A percentile compares a stretch with the other conserved stretches of the same genome.
Evolutionary conservation across 2,329 filamentous ascomycete genomes (phyloP).

Genomic region (Coniochaeta sp.): DNA sequence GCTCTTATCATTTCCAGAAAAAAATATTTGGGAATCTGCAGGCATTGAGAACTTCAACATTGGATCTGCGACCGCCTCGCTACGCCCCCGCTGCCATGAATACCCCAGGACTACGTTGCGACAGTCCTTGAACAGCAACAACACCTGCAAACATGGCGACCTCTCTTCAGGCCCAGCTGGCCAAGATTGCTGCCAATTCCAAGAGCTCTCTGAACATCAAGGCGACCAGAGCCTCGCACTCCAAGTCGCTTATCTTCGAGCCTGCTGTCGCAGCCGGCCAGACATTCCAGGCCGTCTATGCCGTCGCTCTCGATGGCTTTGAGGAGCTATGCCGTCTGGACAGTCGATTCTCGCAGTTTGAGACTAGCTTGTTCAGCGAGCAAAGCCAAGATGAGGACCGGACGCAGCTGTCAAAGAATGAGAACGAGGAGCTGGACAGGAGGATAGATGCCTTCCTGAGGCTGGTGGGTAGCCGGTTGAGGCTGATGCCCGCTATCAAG

Average conservation of each 20-base stretch:
- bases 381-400: conserved; percentile 88
- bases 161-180: conserved; percentile 86
- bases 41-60: neutral
- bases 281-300: conserved; percentile 82
- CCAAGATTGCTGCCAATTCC: conserved; percentile 82
- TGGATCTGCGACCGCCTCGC: conserved; percentile 1
- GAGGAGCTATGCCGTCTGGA: conserved; percentile 88
- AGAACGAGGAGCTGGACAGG: conserved; percentile 75
- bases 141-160: conserved; percentile 26
- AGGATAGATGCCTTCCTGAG: conserved; percentile 78
- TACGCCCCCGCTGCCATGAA: neutral
- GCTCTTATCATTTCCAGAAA: neutral
- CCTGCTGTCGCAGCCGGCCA: conserved; percentile 76
- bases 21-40: neutral
- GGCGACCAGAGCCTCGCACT: conserved; percentile 84
- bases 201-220: conserved; percentile 89
- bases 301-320: conserved; percentile 82
- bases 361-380: conserved; percentile 79
- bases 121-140: neutral
- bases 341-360: conserved; percentile 66
- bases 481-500: conserved; percentile 83
- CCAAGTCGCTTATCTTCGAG: conserved; percentile 92
- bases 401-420: conserved; percentile 69
- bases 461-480: conserved; percentile 66
- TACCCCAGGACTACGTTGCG: neutral